These are phyloP conservation scores for Lactifluus volemus DNA, from an alignment of 768 basidiomycete genomes.

Conservation along the genomic window DNA sequence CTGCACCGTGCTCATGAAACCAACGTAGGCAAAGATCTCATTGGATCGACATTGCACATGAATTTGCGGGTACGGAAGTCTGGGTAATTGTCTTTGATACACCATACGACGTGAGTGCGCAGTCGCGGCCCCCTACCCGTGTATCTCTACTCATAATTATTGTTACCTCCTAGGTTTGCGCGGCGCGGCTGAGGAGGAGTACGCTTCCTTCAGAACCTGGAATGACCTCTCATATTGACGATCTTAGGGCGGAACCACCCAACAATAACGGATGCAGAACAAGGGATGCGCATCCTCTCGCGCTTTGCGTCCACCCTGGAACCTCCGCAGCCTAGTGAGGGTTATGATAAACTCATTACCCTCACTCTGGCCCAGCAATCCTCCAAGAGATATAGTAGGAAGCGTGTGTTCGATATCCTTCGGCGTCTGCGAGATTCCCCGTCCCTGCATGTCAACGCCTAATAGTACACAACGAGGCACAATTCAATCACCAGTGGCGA, in stretches of 20 bases:
- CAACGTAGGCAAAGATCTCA: slow-evolving; percentile 52
- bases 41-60: slow-evolving; percentile 67
- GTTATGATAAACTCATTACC: slow-evolving; percentile 49
- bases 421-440: slow-evolving; percentile 39
- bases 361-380: slow-evolving; percentile 32
- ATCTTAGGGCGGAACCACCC: slow-evolving; percentile 62
- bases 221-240: slow-evolving; percentile 8
- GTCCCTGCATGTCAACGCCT: background rate
- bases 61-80: slow-evolving; percentile 51
- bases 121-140: too few relatives aligned
- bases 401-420: slow-evolving; percentile 46
- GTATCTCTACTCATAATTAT: background rate
- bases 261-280: slow-evolving; percentile 56
- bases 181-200: background rate
- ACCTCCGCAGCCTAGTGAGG: slow-evolving; percentile 49
- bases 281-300: slow-evolving; percentile 52
- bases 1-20: background rate
- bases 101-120: slow-evolving; percentile 52
- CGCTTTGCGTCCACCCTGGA: slow-evolving; percentile 56
- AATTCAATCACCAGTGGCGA: background rate
- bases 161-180: background rate
- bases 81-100: slow-evolving; percentile 77
- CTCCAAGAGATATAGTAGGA: slow-evolving; percentile 39
- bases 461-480: slow-evolving; percentile 1
- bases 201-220: background rate